These are phyloP conservation scores for Zea luxurians DNA, from an alignment of 176 grass and related monocot species.

Conservation along the genomic window DNA sequence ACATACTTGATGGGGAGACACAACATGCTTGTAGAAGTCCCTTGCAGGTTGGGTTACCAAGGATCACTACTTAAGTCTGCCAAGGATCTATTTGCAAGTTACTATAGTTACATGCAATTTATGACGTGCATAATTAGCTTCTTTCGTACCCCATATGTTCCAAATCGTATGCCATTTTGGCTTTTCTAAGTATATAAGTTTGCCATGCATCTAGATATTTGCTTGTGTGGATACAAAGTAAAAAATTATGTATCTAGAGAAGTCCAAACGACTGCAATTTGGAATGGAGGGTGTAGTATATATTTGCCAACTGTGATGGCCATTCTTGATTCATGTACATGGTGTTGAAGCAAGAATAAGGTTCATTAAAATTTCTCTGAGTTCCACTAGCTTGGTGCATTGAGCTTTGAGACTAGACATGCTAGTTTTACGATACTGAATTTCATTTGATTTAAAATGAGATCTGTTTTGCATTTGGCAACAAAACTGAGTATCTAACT, in stretches of 20 bases:
- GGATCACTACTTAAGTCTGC: neutral
- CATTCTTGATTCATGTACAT: slow-evolving; percentile 15
- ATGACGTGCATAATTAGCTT: slow-evolving; percentile 21
- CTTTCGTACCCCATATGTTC: neutral
- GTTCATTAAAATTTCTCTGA: slow-evolving; percentile 10
- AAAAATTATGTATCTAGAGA: neutral
- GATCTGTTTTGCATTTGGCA: slow-evolving; percentile 5
- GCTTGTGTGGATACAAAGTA: no score
- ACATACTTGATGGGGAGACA: slow-evolving; percentile 85
- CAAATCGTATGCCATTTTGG: no score
- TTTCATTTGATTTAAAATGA: slow-evolving; percentile 4
- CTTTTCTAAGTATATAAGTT: no score
- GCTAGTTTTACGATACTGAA: neutral
- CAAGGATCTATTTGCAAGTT: neutral
- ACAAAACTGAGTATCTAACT: neutral
- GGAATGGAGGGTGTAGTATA: no score
- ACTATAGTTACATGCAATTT: slow-evolving; percentile 27
- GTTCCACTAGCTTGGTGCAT: neutral
- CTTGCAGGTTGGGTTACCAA: slow-evolving; percentile 60
- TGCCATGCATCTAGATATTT: no score
- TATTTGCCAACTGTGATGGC: neutral
- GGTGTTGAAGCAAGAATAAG: slow-evolving; percentile 1
- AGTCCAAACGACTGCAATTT: no score
- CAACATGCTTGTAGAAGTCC: slow-evolving; percentile 58
- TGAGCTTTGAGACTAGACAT: neutral